Evolutionary conservation across 139 green algal species (phyloP).

Genomic region (Marvania coccoides): DNA sequence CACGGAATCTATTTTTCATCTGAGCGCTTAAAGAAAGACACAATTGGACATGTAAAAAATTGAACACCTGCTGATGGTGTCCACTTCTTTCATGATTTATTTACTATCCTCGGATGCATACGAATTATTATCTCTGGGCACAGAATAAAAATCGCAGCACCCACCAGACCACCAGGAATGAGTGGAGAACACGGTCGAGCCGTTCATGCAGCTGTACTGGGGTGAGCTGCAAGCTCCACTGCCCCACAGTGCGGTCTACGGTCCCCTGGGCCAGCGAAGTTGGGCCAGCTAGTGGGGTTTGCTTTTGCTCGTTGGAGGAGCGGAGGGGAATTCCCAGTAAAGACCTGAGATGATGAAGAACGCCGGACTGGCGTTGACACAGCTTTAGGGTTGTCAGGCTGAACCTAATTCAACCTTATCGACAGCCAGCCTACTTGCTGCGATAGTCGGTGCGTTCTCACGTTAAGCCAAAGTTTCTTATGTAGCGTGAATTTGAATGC

Average conservation of each 20-base stretch:
- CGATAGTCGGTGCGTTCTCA: too few relatives aligned
- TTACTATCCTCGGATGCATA: not conserved
- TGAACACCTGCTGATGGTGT: too few relatives aligned
- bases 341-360: not conserved
- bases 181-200: not conserved
- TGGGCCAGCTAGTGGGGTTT: slow-evolving; percentile 3
- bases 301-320: not conserved
- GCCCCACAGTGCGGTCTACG: not conserved
- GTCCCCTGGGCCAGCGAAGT: not conserved
- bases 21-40: too few relatives aligned
- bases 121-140: not conserved
- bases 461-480: too few relatives aligned
- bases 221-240: not conserved
- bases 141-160: not conserved
- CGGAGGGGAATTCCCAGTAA: not conserved
- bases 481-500: too few relatives aligned
- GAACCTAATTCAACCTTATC: not conserved
- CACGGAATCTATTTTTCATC: too few relatives aligned
- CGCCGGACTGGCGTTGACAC: not conserved
- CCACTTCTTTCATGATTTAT: not conserved
- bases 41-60: too few relatives aligned
- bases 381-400: slow-evolving; percentile 7
- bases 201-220: not conserved
- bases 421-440: too few relatives aligned
- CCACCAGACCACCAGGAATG: not conserved